Conservation (phyloP, 768 basidiomycete species). For the Suillus placidus region DNA sequence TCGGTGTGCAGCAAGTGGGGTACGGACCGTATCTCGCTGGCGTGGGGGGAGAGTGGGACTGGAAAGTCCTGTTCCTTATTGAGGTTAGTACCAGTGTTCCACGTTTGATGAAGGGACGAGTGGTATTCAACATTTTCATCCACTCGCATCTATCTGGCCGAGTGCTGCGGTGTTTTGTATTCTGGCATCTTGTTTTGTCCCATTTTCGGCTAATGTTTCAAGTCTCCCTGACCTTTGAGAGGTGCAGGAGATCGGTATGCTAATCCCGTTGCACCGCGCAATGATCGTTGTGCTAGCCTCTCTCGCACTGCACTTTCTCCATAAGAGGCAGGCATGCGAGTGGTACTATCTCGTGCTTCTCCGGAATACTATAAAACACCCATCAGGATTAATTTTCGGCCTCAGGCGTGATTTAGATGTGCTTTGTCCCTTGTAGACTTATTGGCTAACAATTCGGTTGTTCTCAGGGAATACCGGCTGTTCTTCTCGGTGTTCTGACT, state of each 20-base stretch:
- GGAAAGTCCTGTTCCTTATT: slow-evolving; percentile 62
- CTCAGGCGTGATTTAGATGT: background rate
- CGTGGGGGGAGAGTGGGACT: slow-evolving; percentile 35
- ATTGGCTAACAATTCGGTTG: background rate
- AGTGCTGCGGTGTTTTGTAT: background rate
- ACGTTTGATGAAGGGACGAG: background rate
- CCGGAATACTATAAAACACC: background rate
- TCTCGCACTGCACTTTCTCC: background rate
- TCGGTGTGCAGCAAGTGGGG: slow-evolving; percentile 74
- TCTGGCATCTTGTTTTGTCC: background rate
- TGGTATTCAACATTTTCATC: background rate
- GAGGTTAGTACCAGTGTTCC: slow-evolving; percentile 46
- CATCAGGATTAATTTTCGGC: background rate
- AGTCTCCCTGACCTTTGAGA: background rate
- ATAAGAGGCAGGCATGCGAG: background rate
- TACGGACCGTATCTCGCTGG: slow-evolving; percentile 27
- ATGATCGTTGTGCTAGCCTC: background rate
- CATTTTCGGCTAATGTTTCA: background rate
- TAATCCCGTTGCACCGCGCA: background rate
- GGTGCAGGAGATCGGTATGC: background rate
- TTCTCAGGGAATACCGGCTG: slow-evolving; percentile 63
- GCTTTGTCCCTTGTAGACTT: background rate
- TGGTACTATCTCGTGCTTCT: background rate
- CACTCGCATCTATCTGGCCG: background rate
- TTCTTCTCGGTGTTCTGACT: slow-evolving; percentile 62